A percentile compares a stretch with the other conserved stretches of the same genome.
Conservation (phyloP, 129 eudicot species). For the Arctium lappa region DNA sequence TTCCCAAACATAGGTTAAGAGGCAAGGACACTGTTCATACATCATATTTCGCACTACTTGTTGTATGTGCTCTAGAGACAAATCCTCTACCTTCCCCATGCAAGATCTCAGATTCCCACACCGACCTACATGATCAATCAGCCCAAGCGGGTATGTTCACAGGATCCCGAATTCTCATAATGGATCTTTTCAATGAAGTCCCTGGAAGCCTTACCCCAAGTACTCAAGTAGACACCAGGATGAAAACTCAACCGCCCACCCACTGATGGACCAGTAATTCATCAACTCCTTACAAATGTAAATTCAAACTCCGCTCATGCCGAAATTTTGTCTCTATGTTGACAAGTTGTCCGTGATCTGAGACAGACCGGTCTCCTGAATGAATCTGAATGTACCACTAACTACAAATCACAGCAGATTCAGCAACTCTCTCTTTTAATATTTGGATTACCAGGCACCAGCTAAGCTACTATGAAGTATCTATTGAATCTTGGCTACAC, state of each 20-base stretch:
- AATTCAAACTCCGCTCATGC: background rate
- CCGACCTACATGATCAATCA: background rate
- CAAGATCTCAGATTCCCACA: background rate
- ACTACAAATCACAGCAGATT: slow-evolving; percentile 4
- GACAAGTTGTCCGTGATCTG: background rate
- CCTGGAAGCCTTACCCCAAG: background rate
- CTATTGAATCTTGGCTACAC: slow-evolving; percentile 1
- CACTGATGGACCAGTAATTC: background rate
- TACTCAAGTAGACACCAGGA: background rate
- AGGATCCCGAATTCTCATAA: background rate
- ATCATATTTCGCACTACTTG: background rate
- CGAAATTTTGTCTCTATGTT: background rate
- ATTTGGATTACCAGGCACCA: background rate
- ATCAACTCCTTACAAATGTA: background rate
- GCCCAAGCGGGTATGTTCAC: background rate
- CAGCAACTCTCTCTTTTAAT: slow-evolving; percentile 1
- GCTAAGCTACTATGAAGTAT: background rate
- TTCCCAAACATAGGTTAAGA: background rate
- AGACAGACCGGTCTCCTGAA: background rate
- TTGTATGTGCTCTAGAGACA: background rate
- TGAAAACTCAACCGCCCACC: background rate
- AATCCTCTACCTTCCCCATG: background rate
- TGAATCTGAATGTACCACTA: background rate
- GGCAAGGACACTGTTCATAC: background rate
- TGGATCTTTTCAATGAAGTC: background rate